Evolutionary conservation across 169 alveolate genomes (phyloP).

Genomic region (Theileria annulata): DNA sequence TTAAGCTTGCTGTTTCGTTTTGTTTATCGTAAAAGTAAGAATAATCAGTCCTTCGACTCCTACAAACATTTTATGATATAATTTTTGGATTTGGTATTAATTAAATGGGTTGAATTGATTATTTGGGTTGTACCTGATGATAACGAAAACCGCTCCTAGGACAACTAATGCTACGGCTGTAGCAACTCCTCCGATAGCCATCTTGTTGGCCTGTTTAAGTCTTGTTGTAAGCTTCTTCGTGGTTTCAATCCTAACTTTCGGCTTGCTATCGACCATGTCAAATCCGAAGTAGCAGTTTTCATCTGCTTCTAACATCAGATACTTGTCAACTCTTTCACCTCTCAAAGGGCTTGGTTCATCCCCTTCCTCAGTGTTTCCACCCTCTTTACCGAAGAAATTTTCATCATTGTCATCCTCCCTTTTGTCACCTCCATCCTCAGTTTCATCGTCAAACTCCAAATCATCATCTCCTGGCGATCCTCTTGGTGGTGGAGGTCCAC

Average conservation of each 20-base stretch:
- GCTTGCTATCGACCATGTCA: neutral
- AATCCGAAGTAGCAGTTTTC: slow-evolving; percentile 48
- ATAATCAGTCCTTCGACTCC: slow-evolving; percentile 48
- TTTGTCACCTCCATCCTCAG: neutral
- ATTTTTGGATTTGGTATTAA: neutral
- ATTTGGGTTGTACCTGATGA: neutral
- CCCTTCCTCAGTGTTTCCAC: neutral
- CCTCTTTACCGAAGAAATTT: neutral
- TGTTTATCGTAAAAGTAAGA: slow-evolving; percentile 57
- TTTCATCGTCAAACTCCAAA: neutral
- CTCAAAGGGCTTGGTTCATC: neutral
- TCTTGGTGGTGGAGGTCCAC: neutral
- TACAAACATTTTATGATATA: slow-evolving; percentile 1
- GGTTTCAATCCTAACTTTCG: slow-evolving; percentile 20
- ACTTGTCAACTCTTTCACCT: slow-evolving; percentile 7
- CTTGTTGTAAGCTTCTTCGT: slow-evolving; percentile 7
- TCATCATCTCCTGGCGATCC: neutral
- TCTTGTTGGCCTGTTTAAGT: neutral
- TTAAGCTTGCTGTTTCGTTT: neutral
- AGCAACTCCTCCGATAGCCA: slow-evolving; percentile 8
- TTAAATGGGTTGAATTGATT: neutral
- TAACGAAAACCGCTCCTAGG: neutral
- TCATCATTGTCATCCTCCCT: neutral
- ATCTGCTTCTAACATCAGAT: slow-evolving; percentile 56
- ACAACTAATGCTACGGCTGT: slow-evolving; percentile 2